Conservation (phyloP, 345 rosid genomes). For the Melaleuca alternifolia region DNA sequence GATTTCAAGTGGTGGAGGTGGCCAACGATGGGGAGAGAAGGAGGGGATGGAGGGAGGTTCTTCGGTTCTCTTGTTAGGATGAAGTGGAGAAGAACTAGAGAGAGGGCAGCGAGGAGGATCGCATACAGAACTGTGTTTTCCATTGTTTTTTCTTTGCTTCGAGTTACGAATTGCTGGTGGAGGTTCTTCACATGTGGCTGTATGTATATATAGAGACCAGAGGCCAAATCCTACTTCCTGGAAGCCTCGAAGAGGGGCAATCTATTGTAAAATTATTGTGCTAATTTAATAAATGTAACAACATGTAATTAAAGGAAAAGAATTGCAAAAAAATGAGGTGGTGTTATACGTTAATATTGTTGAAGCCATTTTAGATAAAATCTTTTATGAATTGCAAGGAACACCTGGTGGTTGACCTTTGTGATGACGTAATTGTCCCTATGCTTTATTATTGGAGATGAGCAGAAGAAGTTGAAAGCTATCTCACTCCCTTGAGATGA, state of each 20-base stretch:
- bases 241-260: no score
- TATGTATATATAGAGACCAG: background rate
- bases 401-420: background rate
- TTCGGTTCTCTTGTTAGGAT: background rate
- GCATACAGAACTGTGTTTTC: background rate
- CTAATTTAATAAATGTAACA: no score
- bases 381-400: background rate
- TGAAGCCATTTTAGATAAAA: no score
- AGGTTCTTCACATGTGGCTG: background rate
- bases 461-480: background rate
- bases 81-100: background rate
- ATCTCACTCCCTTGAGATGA: background rate
- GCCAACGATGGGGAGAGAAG: constrained; percentile 22
- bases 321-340: no score
- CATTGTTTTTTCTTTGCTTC: background rate
- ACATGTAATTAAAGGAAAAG: no score
- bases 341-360: no score
- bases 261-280: no score
- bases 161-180: background rate
- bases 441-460: background rate
- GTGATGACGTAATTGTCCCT: no score
- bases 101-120: background rate
- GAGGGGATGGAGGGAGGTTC: constrained; percentile 28
- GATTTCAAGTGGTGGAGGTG: constrained; percentile 28
- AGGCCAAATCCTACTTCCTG: no score